A percentile compares a stretch with the other conserved stretches of the same genome.
Evolutionary conservation across 2,329 filamentous ascomycete genomes (phyloP).

Genomic region (Thielaviopsis musarum): DNA sequence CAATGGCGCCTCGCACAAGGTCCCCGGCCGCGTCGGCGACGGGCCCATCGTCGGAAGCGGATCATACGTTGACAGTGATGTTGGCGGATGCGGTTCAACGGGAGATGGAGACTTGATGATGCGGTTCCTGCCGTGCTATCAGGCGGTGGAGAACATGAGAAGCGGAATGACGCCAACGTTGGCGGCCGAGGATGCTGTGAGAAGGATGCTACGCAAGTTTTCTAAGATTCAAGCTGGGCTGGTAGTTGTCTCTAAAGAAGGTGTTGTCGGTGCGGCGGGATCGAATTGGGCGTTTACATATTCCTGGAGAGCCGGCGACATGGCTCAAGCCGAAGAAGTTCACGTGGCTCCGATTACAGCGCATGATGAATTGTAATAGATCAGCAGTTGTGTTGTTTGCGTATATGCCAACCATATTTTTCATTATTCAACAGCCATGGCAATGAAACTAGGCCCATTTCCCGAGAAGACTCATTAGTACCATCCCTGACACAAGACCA

Average conservation of each 20-base stretch:
- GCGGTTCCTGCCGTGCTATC: constrained; percentile 39
- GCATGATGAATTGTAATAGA: not conserved
- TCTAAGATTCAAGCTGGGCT: constrained; percentile 30
- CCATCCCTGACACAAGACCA: constrained; percentile 43
- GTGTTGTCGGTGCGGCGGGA: constrained; percentile 32
- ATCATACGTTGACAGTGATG: constrained; percentile 36
- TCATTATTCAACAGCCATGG: not conserved
- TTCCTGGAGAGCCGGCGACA: constrained; percentile 29
- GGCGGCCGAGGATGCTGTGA: constrained; percentile 34
- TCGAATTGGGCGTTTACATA: constrained; percentile 40
- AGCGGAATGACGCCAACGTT: constrained; percentile 29
- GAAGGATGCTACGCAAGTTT: constrained; percentile 30
- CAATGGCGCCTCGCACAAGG: constrained; percentile 36
- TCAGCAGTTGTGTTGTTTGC: not conserved
- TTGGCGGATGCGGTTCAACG: constrained; percentile 38
- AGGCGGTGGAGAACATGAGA: constrained; percentile 36
- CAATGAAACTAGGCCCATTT: constrained; percentile 47
- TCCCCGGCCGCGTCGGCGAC: constrained; percentile 38
- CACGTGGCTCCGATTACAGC: constrained; percentile 18
- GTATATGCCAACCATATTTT: not conserved
- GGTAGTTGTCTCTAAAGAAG: constrained; percentile 32
- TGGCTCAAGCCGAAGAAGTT: constrained; percentile 29
- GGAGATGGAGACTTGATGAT: constrained; percentile 42
- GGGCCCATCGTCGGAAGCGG: constrained; percentile 37
- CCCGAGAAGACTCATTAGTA: constrained; percentile 54